These are phyloP conservation scores for Echeveria elegans DNA, from an alignment of 164 flowering plant genomes.

Conservation along the genomic window DNA sequence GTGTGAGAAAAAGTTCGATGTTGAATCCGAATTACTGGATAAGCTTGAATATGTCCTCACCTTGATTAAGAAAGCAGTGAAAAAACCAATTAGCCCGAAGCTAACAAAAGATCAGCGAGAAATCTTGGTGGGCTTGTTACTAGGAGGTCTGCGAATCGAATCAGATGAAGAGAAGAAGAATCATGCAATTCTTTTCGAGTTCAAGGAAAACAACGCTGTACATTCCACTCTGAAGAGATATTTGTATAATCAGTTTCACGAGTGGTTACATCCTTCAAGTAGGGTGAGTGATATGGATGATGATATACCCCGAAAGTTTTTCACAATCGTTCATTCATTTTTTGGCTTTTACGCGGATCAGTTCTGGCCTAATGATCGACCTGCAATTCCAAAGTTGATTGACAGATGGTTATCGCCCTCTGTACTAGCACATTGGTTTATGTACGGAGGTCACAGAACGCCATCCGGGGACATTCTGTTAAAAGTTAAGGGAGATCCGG, in stretches of 20 bases:
- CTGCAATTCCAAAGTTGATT: slow-evolving; percentile 63
- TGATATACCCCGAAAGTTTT: slow-evolving; percentile 43
- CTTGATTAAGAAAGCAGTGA: slow-evolving; percentile 39
- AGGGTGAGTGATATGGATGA: slow-evolving; percentile 25
- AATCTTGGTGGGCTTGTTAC: slow-evolving; percentile 66
- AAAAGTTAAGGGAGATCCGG: slow-evolving; percentile 52
- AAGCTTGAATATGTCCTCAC: slow-evolving; percentile 55
- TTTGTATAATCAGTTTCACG: slow-evolving; percentile 50
- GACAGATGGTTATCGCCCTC: slow-evolving; percentile 91
- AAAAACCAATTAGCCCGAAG: slow-evolving; percentile 45
- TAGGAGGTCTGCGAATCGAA: slow-evolving; percentile 68
- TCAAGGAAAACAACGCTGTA: slow-evolving; percentile 31
- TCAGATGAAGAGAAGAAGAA: slow-evolving; percentile 51
- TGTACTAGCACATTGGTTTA: slow-evolving; percentile 90
- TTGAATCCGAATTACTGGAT: slow-evolving; percentile 55
- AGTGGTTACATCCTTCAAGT: slow-evolving; percentile 54
- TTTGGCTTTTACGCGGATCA: slow-evolving; percentile 85
- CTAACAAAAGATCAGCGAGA: slow-evolving; percentile 79
- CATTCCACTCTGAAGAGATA: slow-evolving; percentile 53
- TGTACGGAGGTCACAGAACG: slow-evolving; percentile 78
- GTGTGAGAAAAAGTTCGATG: slow-evolving; percentile 67
- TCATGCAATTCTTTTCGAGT: slow-evolving; percentile 47
- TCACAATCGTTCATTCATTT: slow-evolving; percentile 44
- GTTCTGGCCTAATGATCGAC: slow-evolving; percentile 54
- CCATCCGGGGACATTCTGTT: slow-evolving; percentile 68